A percentile compares a stretch with the other conserved stretches of the same genome.
phyloP scores from a whole-genome alignment of 192 early-diverging fungal species.

The Jimgerdemannia lactiflua region DNA sequence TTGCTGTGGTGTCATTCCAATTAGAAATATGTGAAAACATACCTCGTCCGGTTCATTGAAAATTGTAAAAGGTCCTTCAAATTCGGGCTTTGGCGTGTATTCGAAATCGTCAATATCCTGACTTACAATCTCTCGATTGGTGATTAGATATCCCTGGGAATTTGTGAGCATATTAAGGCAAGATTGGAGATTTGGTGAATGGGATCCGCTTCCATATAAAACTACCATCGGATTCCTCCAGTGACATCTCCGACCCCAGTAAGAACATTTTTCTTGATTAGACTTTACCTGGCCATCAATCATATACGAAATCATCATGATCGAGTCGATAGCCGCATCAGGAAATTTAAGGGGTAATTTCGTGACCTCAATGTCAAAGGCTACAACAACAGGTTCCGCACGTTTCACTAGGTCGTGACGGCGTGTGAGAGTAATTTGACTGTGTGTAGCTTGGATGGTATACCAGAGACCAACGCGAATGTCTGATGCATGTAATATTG shows the following conservation, averaged over 20 bases:
- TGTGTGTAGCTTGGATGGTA: constrained; percentile 59
- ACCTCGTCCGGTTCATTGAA: constrained; percentile 95
- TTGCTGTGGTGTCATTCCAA: constrained; percentile 7
- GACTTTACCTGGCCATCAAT: constrained; percentile 85
- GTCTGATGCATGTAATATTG: constrained; percentile 37
- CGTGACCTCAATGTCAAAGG: constrained; percentile 98
- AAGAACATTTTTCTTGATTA: not conserved
- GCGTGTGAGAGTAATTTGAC: constrained; percentile 57
- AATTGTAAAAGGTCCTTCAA: constrained; percentile 89
- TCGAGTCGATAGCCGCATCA: constrained; percentile 81
- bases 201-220: not conserved
- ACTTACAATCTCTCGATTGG: constrained; percentile 94
- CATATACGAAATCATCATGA: constrained; percentile 99
- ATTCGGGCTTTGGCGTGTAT: constrained; percentile 96
- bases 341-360: constrained; percentile 98
- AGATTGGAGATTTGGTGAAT: not conserved
- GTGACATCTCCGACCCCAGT: not conserved
- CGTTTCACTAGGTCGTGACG: constrained; percentile 85
- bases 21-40: not conserved
- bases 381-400: constrained; percentile 92
- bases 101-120: constrained; percentile 98
- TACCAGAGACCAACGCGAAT: constrained; percentile 98
- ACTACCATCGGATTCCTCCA: too few relatives aligned
- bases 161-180: not conserved
- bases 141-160: constrained; percentile 90